Conservation (phyloP, 164 flowering plant genomes). For the Vitis rotundifolia region DNA sequence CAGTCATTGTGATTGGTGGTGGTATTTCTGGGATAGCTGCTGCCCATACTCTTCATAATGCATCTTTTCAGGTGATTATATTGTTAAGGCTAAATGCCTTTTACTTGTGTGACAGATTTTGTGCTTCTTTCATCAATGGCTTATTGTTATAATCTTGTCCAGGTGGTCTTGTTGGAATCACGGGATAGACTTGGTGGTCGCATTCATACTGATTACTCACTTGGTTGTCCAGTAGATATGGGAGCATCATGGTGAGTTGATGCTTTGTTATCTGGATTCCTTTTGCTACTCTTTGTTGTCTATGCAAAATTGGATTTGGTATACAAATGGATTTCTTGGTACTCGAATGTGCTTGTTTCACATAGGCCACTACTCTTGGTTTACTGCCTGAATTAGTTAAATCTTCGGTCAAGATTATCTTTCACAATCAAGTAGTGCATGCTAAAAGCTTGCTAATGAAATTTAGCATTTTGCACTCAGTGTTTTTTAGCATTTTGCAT, state of each 20-base stretch:
- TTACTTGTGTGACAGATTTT: neutral
- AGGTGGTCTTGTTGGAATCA: slow-evolving; percentile 85
- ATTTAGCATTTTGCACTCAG: too few species aligned
- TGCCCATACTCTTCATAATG: slow-evolving; percentile 63
- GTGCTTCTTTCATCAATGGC: neutral
- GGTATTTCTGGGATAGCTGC: slow-evolving; percentile 94
- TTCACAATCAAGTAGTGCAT: too few species aligned
- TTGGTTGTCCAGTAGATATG: slow-evolving; percentile 93
- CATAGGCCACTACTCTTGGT: too few species aligned
- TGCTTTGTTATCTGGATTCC: slow-evolving; percentile 1
- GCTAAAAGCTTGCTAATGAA: too few species aligned
- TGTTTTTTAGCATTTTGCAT: too few species aligned
- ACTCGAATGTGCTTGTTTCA: neutral
- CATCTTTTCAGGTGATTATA: slow-evolving; percentile 65
- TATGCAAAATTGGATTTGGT: neutral
- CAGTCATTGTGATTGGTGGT: slow-evolving; percentile 90
- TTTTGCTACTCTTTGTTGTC: neutral
- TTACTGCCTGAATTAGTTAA: too few species aligned
- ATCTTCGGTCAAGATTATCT: too few species aligned
- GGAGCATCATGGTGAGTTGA: slow-evolving; percentile 86
- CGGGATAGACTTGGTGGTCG: slow-evolving; percentile 92
- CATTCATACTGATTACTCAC: slow-evolving; percentile 84
- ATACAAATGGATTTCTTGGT: neutral
- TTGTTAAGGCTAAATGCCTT: neutral
- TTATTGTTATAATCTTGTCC: slow-evolving; percentile 14